phyloP scores from a whole-genome alignment of 1,139 yeast genomes.

The Ogataea hybrid region DNA sequence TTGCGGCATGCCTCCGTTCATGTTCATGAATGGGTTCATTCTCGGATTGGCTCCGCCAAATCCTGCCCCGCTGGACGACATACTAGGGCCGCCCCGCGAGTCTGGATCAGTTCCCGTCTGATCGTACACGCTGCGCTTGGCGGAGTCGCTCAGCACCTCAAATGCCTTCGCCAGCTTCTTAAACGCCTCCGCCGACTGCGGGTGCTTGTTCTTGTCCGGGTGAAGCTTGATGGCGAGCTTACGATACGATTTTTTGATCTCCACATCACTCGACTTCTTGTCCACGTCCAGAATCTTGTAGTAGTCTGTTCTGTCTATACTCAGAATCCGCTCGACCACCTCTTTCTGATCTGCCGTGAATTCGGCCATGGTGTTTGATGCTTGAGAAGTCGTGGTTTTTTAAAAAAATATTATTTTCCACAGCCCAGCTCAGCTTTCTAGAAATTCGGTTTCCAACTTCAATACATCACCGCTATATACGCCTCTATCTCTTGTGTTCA shows the following conservation, averaged over 20 bases:
- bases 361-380: conserved; percentile 23
- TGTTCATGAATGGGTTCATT: conserved; percentile 25
- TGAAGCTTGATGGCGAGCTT: conserved; percentile 88
- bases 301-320: conserved; percentile 61
- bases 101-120: conserved; percentile 94
- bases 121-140: conserved; percentile 76
- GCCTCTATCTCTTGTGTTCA: conserved; percentile 4
- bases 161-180: conserved; percentile 89
- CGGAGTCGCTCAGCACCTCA: conserved; percentile 82
- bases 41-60: conserved; percentile 17
- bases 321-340: conserved; percentile 57
- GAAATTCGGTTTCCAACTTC: neutral
- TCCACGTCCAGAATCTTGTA: conserved; percentile 78
- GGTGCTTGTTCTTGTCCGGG: conserved; percentile 97
- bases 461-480: neutral
- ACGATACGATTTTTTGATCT: conserved; percentile 87
- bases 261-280: conserved; percentile 64
- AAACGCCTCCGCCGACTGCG: conserved; percentile 95
- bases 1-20: conserved; percentile 12
- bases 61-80: conserved; percentile 25
- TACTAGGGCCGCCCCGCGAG: conserved; percentile 48
- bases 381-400: conserved; percentile 9
- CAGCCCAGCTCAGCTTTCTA: neutral
- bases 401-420: neutral
- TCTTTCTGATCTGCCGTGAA: conserved; percentile 65